Evolutionary conservation across 2,329 filamentous ascomycete genomes (phyloP), one percentile per base, ranked within the genome.

Genomic region (Fusarium penzigii): DNA sequence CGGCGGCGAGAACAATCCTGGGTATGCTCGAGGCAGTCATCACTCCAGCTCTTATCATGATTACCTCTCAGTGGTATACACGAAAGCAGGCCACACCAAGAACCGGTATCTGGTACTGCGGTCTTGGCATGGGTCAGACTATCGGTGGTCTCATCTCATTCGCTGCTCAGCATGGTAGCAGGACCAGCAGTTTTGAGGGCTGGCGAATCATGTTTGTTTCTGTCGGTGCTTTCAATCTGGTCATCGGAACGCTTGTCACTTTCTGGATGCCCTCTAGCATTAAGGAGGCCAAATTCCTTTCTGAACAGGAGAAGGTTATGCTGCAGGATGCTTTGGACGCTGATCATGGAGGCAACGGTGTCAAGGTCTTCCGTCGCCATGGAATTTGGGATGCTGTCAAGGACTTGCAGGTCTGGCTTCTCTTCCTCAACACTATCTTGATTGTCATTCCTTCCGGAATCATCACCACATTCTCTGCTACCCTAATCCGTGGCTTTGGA

Each of bases 241-340:
- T 78, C 2, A 75, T 77, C 69, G 76, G 71, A 2, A 65, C 77
- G 6, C 62, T 71, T 3, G 55, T 82, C 29, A 70, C 74, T 46
- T 58, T 71, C 40, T 62, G 75, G 17, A 72, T 83, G 10, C 80
- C 79, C 0, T 72, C 78, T 48, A 40, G 51, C 11, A 49, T 62
- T 8, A 39, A 42, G 9, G 42, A 46, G 16, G 65, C 64, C 40
- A 49, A 32, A 32, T 66, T 63, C 49, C 48, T 67, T 29, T 55
- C 48, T 8, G 48, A 56, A 1, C 36, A 49, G 36, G 65, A 67
- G 16, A 65, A 58, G 48, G 12, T 25, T 5, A 46, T 83, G 17
- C 84, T 80, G 0, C 83, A 85, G 3, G 81, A 79, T 53, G 88
- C 85, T 63, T 75, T 90, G 36, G 78, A 71, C 5, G 65, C 73